Evolutionary conservation across 352 stramenopile species (phyloP).

Genomic region (Phytophthora fragariae): DNA sequence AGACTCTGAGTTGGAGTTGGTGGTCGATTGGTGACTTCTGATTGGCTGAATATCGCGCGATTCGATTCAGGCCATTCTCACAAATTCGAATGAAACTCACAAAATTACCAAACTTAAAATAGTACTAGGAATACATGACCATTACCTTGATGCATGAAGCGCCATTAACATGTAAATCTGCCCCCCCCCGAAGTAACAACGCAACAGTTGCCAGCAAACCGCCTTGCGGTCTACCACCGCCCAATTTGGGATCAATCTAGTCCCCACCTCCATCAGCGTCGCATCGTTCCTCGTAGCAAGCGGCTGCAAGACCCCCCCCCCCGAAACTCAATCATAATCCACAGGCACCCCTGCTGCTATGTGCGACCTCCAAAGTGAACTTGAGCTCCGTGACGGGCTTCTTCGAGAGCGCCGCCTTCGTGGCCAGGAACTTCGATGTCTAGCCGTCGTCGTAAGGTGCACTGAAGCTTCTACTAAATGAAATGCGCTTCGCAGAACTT

Average conservation of each 20-base stretch:
- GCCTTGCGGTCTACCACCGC: conserved; percentile 1
- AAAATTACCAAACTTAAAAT: too few relatives aligned
- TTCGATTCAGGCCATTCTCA: too few relatives aligned
- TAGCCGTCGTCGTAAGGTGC: too few relatives aligned
- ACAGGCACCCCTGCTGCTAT: conserved; percentile 5
- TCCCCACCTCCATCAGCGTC: conserved; percentile 9
- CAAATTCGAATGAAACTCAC: too few relatives aligned
- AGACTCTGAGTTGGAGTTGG: too few relatives aligned
- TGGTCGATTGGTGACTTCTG: too few relatives aligned
- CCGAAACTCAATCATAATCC: conserved; percentile 2
- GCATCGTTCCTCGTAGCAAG: background rate
- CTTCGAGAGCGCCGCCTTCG: background rate
- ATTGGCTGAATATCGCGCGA: too few relatives aligned
- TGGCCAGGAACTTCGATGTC: too few relatives aligned
- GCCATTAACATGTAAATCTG: background rate
- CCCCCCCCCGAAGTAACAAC: background rate
- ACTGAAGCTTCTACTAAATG: too few relatives aligned
- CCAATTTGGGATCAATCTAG: background rate
- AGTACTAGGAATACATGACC: too few relatives aligned
- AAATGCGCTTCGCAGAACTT: background rate
- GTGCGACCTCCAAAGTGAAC: background rate
- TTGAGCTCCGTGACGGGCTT: background rate
- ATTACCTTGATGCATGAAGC: background rate
- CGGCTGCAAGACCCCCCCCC: background rate
- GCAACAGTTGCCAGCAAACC: background rate